phyloP scores from a whole-genome alignment of 176 grass and related monocot species.

The Carex parvula region DNA sequence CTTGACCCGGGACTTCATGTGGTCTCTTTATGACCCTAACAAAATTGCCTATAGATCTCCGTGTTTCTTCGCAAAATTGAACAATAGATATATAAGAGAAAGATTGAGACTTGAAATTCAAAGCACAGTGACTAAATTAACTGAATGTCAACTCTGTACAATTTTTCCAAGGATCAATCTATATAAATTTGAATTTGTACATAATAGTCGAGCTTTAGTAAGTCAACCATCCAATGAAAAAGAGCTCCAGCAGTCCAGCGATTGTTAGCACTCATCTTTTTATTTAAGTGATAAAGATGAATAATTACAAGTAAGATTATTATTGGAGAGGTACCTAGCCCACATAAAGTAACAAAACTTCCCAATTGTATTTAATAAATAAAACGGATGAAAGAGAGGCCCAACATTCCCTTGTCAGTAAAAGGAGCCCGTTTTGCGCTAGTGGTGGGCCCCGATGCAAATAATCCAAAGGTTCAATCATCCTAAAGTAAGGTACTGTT shows the following conservation, averaged over 20 bases:
- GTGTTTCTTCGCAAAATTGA: background rate
- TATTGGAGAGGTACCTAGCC: background rate
- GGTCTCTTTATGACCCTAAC: background rate
- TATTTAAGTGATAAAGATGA: background rate
- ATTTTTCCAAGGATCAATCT: background rate
- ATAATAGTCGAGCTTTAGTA: background rate
- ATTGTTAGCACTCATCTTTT: background rate
- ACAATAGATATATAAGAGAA: background rate
- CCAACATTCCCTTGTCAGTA: background rate
- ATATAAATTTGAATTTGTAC: background rate
- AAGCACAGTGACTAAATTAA: background rate
- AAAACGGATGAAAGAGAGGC: background rate
- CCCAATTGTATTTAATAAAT: background rate
- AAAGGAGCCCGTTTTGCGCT: slow-evolving; percentile 9
- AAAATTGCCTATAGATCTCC: background rate
- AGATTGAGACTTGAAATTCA: background rate
- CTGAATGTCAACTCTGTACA: background rate
- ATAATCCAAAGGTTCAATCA: slow-evolving; percentile 19
- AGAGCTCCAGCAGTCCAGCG: background rate
- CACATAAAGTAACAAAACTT: background rate
- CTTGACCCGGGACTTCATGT: background rate
- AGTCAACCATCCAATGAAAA: background rate
- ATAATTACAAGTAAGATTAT: background rate
- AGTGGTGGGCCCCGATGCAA: background rate
- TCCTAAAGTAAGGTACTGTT: slow-evolving; percentile 10